Conservation (phyloP, 2,329 filamentous ascomycete species). For the Apiospora pterosperma region DNA sequence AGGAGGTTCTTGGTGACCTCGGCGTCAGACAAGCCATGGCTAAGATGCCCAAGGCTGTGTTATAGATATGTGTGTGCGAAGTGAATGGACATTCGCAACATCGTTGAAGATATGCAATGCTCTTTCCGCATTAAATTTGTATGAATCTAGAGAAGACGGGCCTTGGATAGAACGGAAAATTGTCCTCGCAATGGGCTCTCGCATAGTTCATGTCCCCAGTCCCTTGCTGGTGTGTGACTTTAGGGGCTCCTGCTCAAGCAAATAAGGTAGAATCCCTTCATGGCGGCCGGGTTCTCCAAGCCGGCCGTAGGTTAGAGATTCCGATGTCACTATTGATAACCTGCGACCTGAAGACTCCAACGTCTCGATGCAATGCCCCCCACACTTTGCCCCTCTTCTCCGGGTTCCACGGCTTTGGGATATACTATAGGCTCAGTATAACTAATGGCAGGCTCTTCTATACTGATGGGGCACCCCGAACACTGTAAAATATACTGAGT, state of each 20-base stretch:
- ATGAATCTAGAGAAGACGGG: neutral
- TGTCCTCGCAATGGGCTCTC: neutral
- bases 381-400: neutral
- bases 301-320: neutral
- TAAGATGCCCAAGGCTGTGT: slow-evolving; percentile 67
- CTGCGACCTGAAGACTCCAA: neutral
- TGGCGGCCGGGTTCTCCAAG: neutral
- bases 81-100: neutral
- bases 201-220: neutral
- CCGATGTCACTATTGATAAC: neutral
- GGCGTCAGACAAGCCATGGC: slow-evolving; percentile 82
- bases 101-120: neutral
- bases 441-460: neutral
- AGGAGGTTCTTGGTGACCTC: slow-evolving; percentile 78
- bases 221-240: neutral
- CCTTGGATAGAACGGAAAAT: neutral
- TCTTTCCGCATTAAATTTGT: neutral
- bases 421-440: neutral
- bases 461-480: neutral
- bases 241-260: neutral
- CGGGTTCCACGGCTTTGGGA: slow-evolving; percentile 3
- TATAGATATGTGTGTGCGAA: neutral
- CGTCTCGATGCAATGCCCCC: neutral
- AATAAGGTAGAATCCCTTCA: no score
- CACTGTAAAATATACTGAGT: neutral